Evolutionary conservation across 2,329 filamentous ascomycete species (phyloP), one percentile per base, ranked within the genome.

Genomic region (Aureobasidium sp.): DNA sequence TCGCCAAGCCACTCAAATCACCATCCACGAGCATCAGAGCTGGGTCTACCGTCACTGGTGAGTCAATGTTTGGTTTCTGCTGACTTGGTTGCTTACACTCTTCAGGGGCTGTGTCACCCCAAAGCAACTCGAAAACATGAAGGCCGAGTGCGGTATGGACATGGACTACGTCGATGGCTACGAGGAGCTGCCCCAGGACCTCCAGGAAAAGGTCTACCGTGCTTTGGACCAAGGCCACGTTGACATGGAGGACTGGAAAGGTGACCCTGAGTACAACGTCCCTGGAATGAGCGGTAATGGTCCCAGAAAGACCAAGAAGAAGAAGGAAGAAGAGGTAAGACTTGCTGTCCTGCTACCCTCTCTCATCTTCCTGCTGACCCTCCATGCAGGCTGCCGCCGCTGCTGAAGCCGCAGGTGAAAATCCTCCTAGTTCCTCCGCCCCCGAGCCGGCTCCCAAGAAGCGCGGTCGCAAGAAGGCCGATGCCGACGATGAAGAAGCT

Each of bases 11-110:
- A 82, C 81, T 25, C 90, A 87, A 80, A 82, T 96, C 65, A 82
- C 82, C 9, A 82, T 87, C 66, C 57, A 77, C 0, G 77, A 79
- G 1, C 81, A 86, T 70, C 83, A 84, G 45, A 82, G 81, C 70
- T 96, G 86, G 84, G 74, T 78, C 62, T 97, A 88, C 86, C 88
- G 87, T 71, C 93, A 97, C 73, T 97, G 93, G 93, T 95, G 80
- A 71, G 82, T 68, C 44, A 25, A 25, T 60, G 45, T 7, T 45
- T 51, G 14, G 55, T 9, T 52, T 29, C 12, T 29, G 15, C 22
- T 42, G 20, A n/a, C 5, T n/a, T 20, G 15, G 3, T 41, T 2
- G 17, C 49, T 64, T 17, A 66, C 65, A 37, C 44, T n/a, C 34
- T 3, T 25, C 56, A 96, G 92, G 92, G 92, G 93, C 34, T 97